Conservation (phyloP, 352 stramenopile genomes). For the Thraustochytrium sp. region DNA sequence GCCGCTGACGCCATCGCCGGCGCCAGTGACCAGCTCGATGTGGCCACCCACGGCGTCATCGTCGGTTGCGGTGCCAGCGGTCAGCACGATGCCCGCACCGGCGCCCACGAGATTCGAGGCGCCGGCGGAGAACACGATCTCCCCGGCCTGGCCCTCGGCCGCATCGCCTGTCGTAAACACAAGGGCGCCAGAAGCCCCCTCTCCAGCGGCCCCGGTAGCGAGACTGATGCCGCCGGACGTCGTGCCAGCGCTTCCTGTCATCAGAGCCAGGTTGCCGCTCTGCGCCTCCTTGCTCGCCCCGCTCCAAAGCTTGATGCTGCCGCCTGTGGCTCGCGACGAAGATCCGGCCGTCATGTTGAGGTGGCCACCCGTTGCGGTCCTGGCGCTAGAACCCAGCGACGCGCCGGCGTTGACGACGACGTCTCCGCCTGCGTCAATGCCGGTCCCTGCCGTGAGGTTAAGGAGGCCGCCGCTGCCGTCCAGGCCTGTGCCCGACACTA, state of each 20-base stretch:
- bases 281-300: neutral
- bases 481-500: neutral
- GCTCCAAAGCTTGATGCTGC: neutral
- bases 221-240: neutral
- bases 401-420: neutral
- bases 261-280: neutral
- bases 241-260: neutral
- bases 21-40: slow-evolving; percentile 67
- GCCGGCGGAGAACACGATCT: no score
- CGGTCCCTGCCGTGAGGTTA: neutral
- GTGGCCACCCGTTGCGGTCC: neutral
- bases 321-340: neutral
- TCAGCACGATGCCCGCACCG: slow-evolving; percentile 67
- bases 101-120: no score
- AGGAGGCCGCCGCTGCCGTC: neutral
- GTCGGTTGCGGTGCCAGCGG: slow-evolving; percentile 60
- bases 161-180: no score
- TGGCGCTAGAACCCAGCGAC: neutral
- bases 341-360: neutral
- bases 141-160: no score
- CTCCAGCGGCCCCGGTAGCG: neutral
- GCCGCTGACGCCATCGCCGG: no score
- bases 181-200: neutral
- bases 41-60: slow-evolving; percentile 61
- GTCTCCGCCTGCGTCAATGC: neutral